Percentiles rank a stretch among this genome's conserved stretches.
Conservation (phyloP, 2,329 filamentous ascomycete genomes). For the Nemania diffusa region DNA sequence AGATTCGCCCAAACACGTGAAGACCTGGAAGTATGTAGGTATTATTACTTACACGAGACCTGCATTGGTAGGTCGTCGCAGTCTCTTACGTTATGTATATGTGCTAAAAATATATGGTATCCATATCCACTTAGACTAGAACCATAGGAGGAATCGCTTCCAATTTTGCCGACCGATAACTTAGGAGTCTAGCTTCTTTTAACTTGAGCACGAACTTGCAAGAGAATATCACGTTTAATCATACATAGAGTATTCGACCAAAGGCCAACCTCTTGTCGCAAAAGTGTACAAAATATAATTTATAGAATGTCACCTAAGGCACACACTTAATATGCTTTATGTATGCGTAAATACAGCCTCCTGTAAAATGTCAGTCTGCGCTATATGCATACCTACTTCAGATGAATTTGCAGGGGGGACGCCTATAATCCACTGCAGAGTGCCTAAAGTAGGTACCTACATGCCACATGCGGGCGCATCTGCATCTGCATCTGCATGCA, state of each 20-base stretch:
- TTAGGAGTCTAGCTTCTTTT: background rate
- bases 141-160: background rate
- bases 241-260: no score
- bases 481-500: background rate
- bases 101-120: conserved; percentile 26
- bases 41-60: conserved; percentile 26
- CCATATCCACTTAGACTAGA: conserved; percentile 1
- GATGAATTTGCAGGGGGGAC: background rate
- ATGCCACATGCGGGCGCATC: background rate
- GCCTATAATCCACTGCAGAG: background rate
- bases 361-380: no score
- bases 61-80: background rate
- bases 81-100: background rate
- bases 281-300: background rate
- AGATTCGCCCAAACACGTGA: background rate
- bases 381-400: no score
- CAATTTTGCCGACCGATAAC: background rate
- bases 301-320: background rate
- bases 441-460: no score
- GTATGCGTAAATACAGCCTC: no score
- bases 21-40: background rate
- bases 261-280: no score
- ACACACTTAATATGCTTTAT: no score
- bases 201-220: background rate
- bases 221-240: no score